A percentile compares a stretch with the other conserved stretches of the same genome.
Conservation (phyloP, 495 filamentous ascomycete genomes). For the Hapsidospora chrysogenum region DNA sequence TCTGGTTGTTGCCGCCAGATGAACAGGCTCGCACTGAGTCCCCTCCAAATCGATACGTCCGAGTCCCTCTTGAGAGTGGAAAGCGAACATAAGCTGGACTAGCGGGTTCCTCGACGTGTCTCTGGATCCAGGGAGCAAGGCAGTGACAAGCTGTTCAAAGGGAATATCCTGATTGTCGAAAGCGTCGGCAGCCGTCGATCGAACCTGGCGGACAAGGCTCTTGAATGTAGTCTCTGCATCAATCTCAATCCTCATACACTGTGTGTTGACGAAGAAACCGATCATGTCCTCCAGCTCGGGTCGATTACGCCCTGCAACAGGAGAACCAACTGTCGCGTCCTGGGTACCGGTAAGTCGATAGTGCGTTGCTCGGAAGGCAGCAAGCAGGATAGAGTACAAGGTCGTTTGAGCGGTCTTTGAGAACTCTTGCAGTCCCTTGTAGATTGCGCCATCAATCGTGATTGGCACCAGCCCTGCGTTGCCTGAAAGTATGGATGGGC, state of each 20-base stretch:
- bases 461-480: slow-evolving; percentile 4
- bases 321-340: slow-evolving; percentile 5
- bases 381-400: slow-evolving; percentile 3
- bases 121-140: slow-evolving; percentile 4
- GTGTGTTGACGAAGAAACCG: slow-evolving; percentile 7
- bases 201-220: slow-evolving; percentile 6
- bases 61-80: slow-evolving; percentile 6
- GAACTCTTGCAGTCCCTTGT: slow-evolving; percentile 3
- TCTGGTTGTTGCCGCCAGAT: slow-evolving; percentile 3
- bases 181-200: slow-evolving; percentile 1
- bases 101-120: slow-evolving; percentile 6
- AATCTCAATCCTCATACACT: slow-evolving; percentile 6
- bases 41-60: slow-evolving; percentile 5
- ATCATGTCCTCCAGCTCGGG: slow-evolving; percentile 5
- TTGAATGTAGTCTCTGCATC: slow-evolving; percentile 5
- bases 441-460: slow-evolving; percentile 4
- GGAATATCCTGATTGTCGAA: slow-evolving; percentile 7
- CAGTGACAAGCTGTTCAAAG: slow-evolving; percentile 6
- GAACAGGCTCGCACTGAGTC: slow-evolving; percentile 2
- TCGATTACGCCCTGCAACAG: slow-evolving; percentile 5
- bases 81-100: slow-evolving; percentile 6
- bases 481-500: slow-evolving; percentile 5
- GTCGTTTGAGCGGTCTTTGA: slow-evolving; percentile 2
- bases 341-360: slow-evolving; percentile 5
- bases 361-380: slow-evolving; percentile 5